Conservation (phyloP, 148 eudicot genomes). For the Camellia japonica region DNA sequence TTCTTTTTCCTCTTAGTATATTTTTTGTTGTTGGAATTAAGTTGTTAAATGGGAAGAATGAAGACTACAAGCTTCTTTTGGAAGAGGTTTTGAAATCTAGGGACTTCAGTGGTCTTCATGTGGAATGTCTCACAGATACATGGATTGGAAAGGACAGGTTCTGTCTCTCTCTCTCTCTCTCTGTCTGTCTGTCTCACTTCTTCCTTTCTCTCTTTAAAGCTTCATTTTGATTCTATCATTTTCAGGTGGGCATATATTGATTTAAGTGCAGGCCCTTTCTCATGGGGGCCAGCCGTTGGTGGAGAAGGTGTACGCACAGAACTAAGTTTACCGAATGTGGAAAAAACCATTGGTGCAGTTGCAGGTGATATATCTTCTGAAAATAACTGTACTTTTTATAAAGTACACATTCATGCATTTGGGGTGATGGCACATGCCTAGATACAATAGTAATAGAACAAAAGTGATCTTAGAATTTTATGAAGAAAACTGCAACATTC, state of each 20-base stretch:
- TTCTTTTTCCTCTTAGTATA: constrained; percentile 8
- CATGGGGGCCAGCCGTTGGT: constrained; percentile 98
- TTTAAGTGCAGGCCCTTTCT: constrained; percentile 91
- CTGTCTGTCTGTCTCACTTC: background rate
- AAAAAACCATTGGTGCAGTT: constrained; percentile 85
- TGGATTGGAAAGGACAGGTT: constrained; percentile 94
- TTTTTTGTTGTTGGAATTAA: constrained; percentile 24
- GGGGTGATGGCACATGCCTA: background rate
- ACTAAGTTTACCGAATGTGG: constrained; percentile 85
- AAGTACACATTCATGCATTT: background rate
- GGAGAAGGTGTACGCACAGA: constrained; percentile 99
- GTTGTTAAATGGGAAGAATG: constrained; percentile 64
- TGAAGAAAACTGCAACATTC: background rate
- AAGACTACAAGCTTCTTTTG: constrained; percentile 62
- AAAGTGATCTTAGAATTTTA: background rate
- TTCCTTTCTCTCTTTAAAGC: constrained; percentile 10
- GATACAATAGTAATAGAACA: background rate
- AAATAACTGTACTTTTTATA: background rate
- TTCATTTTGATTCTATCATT: constrained; percentile 14
- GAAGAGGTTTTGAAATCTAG: constrained; percentile 70
- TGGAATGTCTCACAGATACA: constrained; percentile 92
- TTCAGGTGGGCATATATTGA: constrained; percentile 94
- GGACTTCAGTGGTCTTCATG: constrained; percentile 62
- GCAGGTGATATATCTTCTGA: constrained; percentile 47
- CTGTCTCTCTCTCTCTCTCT: constrained; percentile 5